Evolutionary conservation across 2,329 filamentous ascomycete species (phyloP).

Genomic region (Nigrograna mackinnonii): DNA sequence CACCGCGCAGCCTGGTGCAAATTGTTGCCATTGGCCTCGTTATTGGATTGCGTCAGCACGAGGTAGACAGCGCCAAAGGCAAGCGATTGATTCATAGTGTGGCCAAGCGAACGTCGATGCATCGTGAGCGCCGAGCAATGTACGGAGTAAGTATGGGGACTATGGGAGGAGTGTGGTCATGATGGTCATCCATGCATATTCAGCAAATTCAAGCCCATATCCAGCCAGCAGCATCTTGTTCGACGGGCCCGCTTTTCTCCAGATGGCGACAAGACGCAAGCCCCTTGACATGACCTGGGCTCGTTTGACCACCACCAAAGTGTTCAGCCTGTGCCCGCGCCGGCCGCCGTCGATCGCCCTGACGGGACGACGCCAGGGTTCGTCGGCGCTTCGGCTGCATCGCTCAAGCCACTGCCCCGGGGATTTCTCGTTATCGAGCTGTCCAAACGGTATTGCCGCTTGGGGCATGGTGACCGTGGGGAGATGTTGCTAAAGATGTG

Average conservation of each 20-base stretch:
- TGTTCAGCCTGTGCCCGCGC: constrained; percentile 24
- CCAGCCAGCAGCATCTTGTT: too few species aligned
- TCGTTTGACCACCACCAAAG: constrained; percentile 28
- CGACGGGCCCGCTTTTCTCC: too few species aligned
- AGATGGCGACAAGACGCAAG: constrained; percentile 10
- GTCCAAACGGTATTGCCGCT: constrained; percentile 33
- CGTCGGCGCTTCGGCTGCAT: constrained; percentile 40
- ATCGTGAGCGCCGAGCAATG: constrained; percentile 2
- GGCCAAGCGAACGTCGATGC: constrained; percentile 23
- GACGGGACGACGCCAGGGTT: constrained; percentile 36
- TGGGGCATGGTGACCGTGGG: constrained; percentile 35
- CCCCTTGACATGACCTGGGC: constrained; percentile 36
- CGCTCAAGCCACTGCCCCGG: constrained; percentile 35
- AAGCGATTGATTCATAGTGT: too few species aligned
- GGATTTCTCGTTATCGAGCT: constrained; percentile 39
- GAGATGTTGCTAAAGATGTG: constrained; percentile 15
- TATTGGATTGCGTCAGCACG: constrained; percentile 28
- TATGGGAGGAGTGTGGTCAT: constrained; percentile 12
- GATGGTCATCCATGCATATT: constrained; percentile 21
- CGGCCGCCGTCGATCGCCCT: constrained; percentile 40
- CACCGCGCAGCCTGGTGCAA: not conserved
- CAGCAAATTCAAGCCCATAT: too few species aligned
- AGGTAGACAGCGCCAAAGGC: too few species aligned
- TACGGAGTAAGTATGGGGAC: constrained; percentile 1
- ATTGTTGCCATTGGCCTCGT: constrained; percentile 6